phyloP scores from a whole-genome alignment of 495 filamentous ascomycete genomes.

The Tetracladium setigerum region DNA sequence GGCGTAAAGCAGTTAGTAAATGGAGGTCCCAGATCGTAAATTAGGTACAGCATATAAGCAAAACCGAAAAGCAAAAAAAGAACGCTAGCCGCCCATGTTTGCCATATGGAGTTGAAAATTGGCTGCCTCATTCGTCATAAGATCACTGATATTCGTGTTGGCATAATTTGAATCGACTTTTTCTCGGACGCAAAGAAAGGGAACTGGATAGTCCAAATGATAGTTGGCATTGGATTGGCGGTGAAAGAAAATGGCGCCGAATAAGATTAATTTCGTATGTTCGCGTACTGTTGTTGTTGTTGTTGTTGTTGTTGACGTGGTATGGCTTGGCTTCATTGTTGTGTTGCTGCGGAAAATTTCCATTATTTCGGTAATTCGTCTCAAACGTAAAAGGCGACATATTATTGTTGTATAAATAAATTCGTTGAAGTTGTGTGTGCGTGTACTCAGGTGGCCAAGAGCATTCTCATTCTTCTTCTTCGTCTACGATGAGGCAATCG shows the following conservation, averaged over 20 bases:
- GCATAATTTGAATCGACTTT: slow-evolving; percentile 8
- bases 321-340: neutral
- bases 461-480: too few relatives aligned
- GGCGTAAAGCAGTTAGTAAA: too few relatives aligned
- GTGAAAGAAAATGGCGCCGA: neutral
- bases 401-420: too few relatives aligned
- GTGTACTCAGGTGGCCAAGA: too few relatives aligned
- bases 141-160: slow-evolving; percentile 12
- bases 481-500: too few relatives aligned
- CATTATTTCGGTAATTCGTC: too few relatives aligned
- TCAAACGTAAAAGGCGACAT: too few relatives aligned
- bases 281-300: neutral
- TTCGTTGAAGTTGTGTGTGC: too few relatives aligned
- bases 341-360: too few relatives aligned
- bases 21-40: too few relatives aligned
- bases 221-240: neutral
- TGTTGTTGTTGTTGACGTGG: neutral
- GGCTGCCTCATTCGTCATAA: slow-evolving; percentile 6
- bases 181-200: neutral
- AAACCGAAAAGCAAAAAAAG: slow-evolving; percentile 1
- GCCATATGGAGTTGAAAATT: too few relatives aligned
- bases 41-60: too few relatives aligned
- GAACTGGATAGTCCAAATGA: neutral
- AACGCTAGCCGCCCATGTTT: slow-evolving; percentile 16
- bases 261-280: neutral